Conservation (phyloP, 805 yeast genomes). For the Pichia nakasei region DNA sequence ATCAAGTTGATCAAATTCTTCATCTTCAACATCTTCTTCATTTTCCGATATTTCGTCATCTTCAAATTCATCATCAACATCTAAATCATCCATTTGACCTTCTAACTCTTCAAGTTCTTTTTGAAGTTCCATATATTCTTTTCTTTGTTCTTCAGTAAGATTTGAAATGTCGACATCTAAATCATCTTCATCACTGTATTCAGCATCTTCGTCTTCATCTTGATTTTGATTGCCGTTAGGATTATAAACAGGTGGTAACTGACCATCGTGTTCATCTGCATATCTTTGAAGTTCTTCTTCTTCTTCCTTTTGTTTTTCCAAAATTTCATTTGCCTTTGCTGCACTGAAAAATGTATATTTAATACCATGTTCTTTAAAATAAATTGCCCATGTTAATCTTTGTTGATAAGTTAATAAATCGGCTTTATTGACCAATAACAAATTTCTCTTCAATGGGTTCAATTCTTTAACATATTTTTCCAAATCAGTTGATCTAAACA, state of each 20-base stretch:
- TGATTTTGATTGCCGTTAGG: not conserved
- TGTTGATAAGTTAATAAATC: constrained; percentile 75
- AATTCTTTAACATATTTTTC: constrained; percentile 76
- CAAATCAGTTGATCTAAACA: constrained; percentile 78
- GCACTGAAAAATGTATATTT: constrained; percentile 92
- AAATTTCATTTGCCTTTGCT: constrained; percentile 64
- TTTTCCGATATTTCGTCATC: constrained; percentile 11
- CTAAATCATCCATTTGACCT: constrained; percentile 10
- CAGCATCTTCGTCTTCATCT: constrained; percentile 5
- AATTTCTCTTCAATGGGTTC: constrained; percentile 65
- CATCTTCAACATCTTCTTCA: constrained; percentile 15
- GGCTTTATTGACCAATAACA: constrained; percentile 86
- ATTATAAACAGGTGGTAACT: constrained; percentile 7
- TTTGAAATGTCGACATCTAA: constrained; percentile 14
- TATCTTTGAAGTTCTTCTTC: constrained; percentile 17
- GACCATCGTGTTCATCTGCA: constrained; percentile 10
- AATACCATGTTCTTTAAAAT: constrained; percentile 60
- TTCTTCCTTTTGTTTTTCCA: constrained; percentile 53
- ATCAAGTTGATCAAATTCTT: constrained; percentile 28
- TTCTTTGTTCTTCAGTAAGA: constrained; percentile 16
- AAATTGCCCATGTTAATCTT: constrained; percentile 79
- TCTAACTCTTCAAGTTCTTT: constrained; percentile 14
- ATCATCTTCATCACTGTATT: constrained; percentile 13
- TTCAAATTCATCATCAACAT: constrained; percentile 18
- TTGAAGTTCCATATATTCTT: constrained; percentile 12